Evolutionary conservation across 2,329 filamentous ascomycete species (phyloP).

Genomic region (Biscogniauxia mediterranea): DNA sequence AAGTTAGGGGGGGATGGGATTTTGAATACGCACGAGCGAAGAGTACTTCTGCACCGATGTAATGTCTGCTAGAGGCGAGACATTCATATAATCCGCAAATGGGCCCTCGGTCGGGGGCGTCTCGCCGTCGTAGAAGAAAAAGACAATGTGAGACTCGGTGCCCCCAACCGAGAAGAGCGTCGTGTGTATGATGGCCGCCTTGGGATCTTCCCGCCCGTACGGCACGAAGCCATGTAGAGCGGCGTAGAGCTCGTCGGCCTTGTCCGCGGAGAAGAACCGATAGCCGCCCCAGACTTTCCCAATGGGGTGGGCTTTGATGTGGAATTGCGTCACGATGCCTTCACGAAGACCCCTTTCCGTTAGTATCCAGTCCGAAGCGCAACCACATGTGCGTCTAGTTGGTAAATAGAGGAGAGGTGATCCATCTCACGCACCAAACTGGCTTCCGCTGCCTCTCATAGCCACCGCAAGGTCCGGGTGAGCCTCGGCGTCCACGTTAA

Average conservation of each 20-base stretch:
- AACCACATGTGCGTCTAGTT: not conserved
- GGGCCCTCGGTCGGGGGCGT: slow-evolving; percentile 28
- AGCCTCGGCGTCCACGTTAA: slow-evolving; percentile 25
- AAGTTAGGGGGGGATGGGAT: no score
- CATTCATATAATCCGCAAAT: slow-evolving; percentile 34
- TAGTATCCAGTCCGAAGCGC: not conserved
- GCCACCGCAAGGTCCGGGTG: slow-evolving; percentile 28
- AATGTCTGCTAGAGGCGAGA: slow-evolving; percentile 22
- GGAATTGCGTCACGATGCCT: slow-evolving; percentile 37
- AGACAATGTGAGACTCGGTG: slow-evolving; percentile 27
- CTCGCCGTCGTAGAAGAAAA: slow-evolving; percentile 36
- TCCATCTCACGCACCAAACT: slow-evolving; percentile 24
- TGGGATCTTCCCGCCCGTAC: slow-evolving; percentile 25
- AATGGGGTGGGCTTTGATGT: slow-evolving; percentile 31
- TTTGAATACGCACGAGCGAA: slow-evolving; percentile 24
- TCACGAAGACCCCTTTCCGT: slow-evolving; percentile 3
- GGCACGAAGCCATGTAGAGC: slow-evolving; percentile 34
- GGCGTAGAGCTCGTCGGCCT: slow-evolving; percentile 31
- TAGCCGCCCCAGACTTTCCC: slow-evolving; percentile 39
- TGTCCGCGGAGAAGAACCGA: slow-evolving; percentile 30
- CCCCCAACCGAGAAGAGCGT: slow-evolving; percentile 18
- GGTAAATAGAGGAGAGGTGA: not conserved
- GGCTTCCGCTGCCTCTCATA: slow-evolving; percentile 29
- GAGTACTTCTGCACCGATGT: slow-evolving; percentile 32
- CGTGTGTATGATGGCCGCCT: slow-evolving; percentile 32